Conservation (phyloP, 371 early-diverging fungal genomes). For the Lichtheimia corymbifera region DNA sequence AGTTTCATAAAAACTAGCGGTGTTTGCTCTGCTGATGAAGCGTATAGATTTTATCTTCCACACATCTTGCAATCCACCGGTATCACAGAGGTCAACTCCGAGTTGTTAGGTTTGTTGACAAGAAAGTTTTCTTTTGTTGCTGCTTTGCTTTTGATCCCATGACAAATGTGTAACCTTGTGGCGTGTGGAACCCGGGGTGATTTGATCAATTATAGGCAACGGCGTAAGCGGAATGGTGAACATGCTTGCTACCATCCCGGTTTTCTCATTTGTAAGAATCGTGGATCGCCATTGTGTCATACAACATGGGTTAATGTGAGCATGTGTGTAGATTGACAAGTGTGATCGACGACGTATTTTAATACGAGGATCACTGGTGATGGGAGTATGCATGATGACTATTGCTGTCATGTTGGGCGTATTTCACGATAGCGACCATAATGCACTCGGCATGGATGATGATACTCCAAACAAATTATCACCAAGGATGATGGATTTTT, state of each 20-base stretch:
- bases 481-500: slow-evolving; percentile 9
- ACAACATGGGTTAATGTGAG: background rate
- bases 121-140: background rate
- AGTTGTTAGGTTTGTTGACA: slow-evolving; percentile 14
- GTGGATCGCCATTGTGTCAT: background rate
- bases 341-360: slow-evolving; percentile 26
- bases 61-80: slow-evolving; percentile 69
- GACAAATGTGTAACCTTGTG: background rate
- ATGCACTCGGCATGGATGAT: background rate
- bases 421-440: slow-evolving; percentile 2
- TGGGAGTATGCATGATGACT: slow-evolving; percentile 28
- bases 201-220: slow-evolving; percentile 5
- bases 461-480: too few relatives aligned
- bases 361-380: slow-evolving; percentile 15
- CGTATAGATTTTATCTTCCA: slow-evolving; percentile 57
- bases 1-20: slow-evolving; percentile 1
- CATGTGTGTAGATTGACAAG: slow-evolving; percentile 23
- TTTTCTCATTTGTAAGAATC: slow-evolving; percentile 27
- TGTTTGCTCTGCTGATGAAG: background rate
- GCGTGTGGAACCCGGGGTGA: too few relatives aligned
- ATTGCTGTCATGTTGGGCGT: slow-evolving; percentile 34
- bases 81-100: slow-evolving; percentile 45
- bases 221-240: slow-evolving; percentile 22
- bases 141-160: background rate
- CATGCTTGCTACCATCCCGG: slow-evolving; percentile 25